Conservation (phyloP, 306 rosid genomes). For the Lithocarpus polystachyus region DNA sequence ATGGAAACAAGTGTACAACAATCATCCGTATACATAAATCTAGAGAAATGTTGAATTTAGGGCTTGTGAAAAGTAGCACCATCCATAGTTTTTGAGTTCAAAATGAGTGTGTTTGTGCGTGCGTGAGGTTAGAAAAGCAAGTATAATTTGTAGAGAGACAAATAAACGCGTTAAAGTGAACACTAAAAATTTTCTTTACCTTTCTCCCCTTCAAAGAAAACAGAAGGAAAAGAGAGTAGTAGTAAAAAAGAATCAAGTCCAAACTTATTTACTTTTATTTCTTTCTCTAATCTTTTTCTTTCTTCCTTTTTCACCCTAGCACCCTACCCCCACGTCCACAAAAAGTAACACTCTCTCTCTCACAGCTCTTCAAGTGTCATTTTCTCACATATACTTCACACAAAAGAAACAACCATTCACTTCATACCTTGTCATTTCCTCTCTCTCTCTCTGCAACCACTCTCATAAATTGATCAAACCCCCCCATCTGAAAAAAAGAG, state of each 20-base stretch:
- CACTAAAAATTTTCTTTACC: slow-evolving; percentile 12
- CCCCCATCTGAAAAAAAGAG: slow-evolving; percentile 39
- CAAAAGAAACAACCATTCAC: slow-evolving; percentile 96
- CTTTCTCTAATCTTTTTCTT: slow-evolving; percentile 25
- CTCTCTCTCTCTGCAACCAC: slow-evolving; percentile 68
- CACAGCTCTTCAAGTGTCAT: slow-evolving; percentile 79
- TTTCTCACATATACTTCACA: slow-evolving; percentile 96
- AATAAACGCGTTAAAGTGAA: slow-evolving; percentile 56
- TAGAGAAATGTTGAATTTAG: slow-evolving; percentile 11
- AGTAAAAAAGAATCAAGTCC: slow-evolving; percentile 28
- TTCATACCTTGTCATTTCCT: slow-evolving; percentile 79
- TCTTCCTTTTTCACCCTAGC: slow-evolving; percentile 39
- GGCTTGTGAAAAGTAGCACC: slow-evolving; percentile 25
- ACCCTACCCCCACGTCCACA: slow-evolving; percentile 67
- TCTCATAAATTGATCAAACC: slow-evolving; percentile 50
- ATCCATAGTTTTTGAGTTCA: slow-evolving; percentile 40
- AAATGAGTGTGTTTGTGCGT: slow-evolving; percentile 33
- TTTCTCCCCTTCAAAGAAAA: slow-evolving; percentile 14
- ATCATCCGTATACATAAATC: slow-evolving; percentile 38
- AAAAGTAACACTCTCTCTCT: slow-evolving; percentile 38
- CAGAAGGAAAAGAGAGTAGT: slow-evolving; percentile 1
- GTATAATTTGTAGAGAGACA: slow-evolving; percentile 53
- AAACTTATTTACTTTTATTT: slow-evolving; percentile 24
- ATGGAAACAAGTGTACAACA: slow-evolving; percentile 41
- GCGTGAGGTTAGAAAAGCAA: slow-evolving; percentile 27